Evolutionary conservation across 768 basidiomycete species (phyloP).

Genomic region (Collybia nuda): DNA sequence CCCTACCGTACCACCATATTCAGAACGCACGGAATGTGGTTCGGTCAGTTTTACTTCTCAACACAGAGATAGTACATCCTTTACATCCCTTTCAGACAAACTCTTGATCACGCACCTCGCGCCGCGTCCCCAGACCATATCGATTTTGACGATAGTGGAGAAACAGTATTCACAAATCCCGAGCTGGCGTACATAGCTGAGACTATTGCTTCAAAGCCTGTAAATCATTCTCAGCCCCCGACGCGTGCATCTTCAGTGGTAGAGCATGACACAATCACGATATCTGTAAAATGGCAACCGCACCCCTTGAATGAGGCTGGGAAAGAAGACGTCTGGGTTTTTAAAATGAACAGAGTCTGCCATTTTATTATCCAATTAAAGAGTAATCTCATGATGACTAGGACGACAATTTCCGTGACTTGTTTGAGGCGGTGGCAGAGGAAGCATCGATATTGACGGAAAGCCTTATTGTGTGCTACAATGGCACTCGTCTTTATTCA

Average conservation of each 20-base stretch:
- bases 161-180: slow-evolving; percentile 54
- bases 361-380: background rate
- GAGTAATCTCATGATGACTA: slow-evolving; percentile 22
- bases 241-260: slow-evolving; percentile 28
- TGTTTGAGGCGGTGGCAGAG: slow-evolving; percentile 70
- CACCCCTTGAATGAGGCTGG: slow-evolving; percentile 55
- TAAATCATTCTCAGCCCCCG: slow-evolving; percentile 17
- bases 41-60: slow-evolving; percentile 39
- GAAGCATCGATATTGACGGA: slow-evolving; percentile 48
- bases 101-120: slow-evolving; percentile 40
- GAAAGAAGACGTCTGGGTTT: slow-evolving; percentile 42
- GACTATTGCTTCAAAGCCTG: slow-evolving; percentile 21
- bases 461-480: slow-evolving; percentile 59
- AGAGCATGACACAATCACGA: slow-evolving; percentile 37
- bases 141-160: slow-evolving; percentile 46
- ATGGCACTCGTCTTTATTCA: slow-evolving; percentile 63
- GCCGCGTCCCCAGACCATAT: slow-evolving; percentile 45
- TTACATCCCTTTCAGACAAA: slow-evolving; percentile 35
- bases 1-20: slow-evolving; percentile 50
- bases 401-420: slow-evolving; percentile 62
- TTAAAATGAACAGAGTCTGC: slow-evolving; percentile 59
- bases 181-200: slow-evolving; percentile 62
- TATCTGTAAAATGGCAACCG: slow-evolving; percentile 63
- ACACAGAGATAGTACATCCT: background rate
- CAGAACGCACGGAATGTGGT: slow-evolving; percentile 59